Base-by-base conservation (phyloP, 176 grass and related monocot genomes). In the Poa annua region DNA sequence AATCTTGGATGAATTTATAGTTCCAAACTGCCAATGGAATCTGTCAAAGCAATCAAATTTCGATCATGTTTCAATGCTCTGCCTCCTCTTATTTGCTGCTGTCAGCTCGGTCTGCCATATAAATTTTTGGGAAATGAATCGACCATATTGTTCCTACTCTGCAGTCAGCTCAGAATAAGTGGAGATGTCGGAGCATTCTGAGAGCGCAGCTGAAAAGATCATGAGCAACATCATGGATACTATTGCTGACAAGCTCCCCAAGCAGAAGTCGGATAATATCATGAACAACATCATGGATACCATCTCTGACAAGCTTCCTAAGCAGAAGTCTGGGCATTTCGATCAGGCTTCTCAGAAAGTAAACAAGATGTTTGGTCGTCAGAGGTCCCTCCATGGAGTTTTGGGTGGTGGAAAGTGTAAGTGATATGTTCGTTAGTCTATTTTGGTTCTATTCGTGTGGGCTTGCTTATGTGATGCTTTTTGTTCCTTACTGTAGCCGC, bases 381-480 rank as follows among this genome's bases (percentile, higher is more conserved):
- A 93, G 80, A 86, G 90, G 47, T 63, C 92, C 3, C 26, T 95
- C 64, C 92, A 98, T 91, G 69, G 85, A 8, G 71, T 87, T 78
- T 75, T 98, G 47, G 96, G 96, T 74, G 92, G 96, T 71, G 96
- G 92, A 83, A 91, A 93, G 83, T 64, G 96, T 98, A 74, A 0
- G 86, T n/a, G 4, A 41, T 83, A 48, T 85, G 25, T 50, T 78
- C 81, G 13, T 29, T 20, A 53, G 13, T 11, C 15, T 86, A 25
- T 50, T 85, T 49, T 7, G 22, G 13, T 50, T 65, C 72, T 61
- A 4, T 11, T 64, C 68, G 36, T 13, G 21, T 61, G 66, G 55
- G 19, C n/a, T n/a, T n/a, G 29, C 4, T 10, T 85, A 3, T 22
- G 5, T 65, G 54, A 88, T 63, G 16, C 42, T 70, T 56, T 38